Base-by-base conservation (phyloP, 2,329 filamentous ascomycete genomes). In the Fonsecaea pedrosoi region DNA sequence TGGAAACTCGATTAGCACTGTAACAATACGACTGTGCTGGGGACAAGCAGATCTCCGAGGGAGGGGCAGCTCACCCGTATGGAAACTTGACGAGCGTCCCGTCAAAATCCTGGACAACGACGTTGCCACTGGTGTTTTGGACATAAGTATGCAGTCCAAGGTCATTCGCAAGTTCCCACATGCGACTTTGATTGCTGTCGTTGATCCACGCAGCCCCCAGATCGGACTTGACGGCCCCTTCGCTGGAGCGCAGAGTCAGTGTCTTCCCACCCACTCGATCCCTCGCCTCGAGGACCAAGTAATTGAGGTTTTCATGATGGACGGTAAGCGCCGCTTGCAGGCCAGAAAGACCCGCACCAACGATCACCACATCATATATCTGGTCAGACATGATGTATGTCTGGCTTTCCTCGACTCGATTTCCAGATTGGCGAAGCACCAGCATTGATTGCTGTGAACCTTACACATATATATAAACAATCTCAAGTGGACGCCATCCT, bases 221-320 rank as follows among this genome's bases (percentile, higher is more conserved):
- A 35, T 79, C 77, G 13, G 74, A 74, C 73, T 74, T 34, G 73
- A 78, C 10, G 38, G 74, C 66, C 75, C 70, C 8, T 76, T 68
- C 0, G 75, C 57, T 61, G 18, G 65, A 63, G 30, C 66, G 68
- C 30, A 71, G 30, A 3, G 78, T 82, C 75, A 78, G 83, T 0
- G 82, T 84, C 74, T 86, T 86, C 6, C 85, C 84, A 0, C 84
- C 84, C 0, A 86, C 81, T 0, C 82, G 78, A 48, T 84, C 77
- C 4, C 80, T 77, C 1, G 83, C 83, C 69, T 86, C 85, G 1
- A 86, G 74, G 0, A 86, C 77, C 0, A 81, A 64, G n/a, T 77
- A 75, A 0, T 77, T 78, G 4, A 82, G 72, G 1, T 80, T 80
- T 0, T 77, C 77, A 0, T 72, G 59, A 3, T 77, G 72, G 2